A percentile compares a stretch with the other conserved stretches of the same genome.
Evolutionary conservation across 306 rosid genomes (phyloP).

Genomic region (Coriaria nepalensis): DNA sequence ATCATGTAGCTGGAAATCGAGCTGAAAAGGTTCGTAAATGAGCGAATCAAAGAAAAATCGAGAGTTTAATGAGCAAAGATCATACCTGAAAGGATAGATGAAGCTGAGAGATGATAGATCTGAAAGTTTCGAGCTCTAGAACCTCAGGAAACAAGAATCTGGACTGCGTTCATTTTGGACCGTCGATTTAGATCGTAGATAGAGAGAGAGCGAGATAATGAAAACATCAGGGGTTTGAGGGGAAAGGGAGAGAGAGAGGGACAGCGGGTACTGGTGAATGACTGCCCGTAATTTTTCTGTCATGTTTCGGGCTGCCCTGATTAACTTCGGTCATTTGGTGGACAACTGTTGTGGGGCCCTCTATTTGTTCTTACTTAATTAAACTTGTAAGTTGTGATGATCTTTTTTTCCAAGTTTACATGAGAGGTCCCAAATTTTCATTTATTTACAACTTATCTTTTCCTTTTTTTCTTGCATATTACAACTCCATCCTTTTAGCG

Average conservation of each 20-base stretch:
- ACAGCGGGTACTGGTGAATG: slow-evolving; percentile 18
- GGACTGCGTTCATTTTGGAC: slow-evolving; percentile 14
- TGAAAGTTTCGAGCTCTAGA: slow-evolving; percentile 10
- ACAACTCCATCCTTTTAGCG: too few relatives aligned
- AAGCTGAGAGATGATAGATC: slow-evolving; percentile 15
- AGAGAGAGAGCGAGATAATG: slow-evolving; percentile 5
- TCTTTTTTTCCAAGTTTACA: too few relatives aligned
- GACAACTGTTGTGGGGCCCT: slow-evolving; percentile 10
- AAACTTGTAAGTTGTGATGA: too few relatives aligned
- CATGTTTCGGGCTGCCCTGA: slow-evolving; percentile 14
- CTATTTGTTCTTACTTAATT: too few relatives aligned
- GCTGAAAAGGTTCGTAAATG: not conserved
- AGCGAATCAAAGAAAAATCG: not conserved
- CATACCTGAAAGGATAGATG: slow-evolving; percentile 10
- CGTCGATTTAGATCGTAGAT: slow-evolving; percentile 10
- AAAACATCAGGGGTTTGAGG: not conserved
- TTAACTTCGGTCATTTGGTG: not conserved
- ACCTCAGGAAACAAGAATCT: slow-evolving; percentile 4
- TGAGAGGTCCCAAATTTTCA: too few relatives aligned
- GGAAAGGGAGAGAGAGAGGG: slow-evolving; percentile 11
- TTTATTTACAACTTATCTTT: too few relatives aligned
- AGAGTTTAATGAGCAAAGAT: not conserved
- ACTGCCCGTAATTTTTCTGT: slow-evolving; percentile 15
- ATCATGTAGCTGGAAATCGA: too few relatives aligned
- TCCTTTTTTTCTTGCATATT: too few relatives aligned